Percentiles rank a stretch among this genome's conserved stretches.
phyloP scores from a whole-genome alignment of 148 eudicot genomes.

The Silene conica region DNA sequence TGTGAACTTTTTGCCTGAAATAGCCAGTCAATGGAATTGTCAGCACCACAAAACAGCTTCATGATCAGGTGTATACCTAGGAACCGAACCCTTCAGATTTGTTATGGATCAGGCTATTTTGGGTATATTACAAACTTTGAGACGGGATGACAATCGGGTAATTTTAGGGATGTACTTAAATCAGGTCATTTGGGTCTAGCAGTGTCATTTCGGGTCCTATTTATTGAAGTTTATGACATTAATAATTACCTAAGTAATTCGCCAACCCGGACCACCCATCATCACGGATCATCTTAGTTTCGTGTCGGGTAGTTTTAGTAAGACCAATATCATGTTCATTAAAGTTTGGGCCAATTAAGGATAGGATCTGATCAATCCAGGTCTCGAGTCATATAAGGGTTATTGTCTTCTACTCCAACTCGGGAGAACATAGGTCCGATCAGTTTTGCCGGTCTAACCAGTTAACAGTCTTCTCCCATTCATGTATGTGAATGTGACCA shows the following conservation, averaged over 20 bases:
- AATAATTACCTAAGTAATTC: background rate
- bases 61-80: background rate
- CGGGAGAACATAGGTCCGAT: background rate
- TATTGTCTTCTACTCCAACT: background rate
- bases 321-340: background rate
- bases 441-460: background rate
- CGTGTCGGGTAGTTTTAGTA: background rate
- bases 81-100: too few species aligned
- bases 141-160: too few species aligned
- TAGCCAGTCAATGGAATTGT: too few species aligned
- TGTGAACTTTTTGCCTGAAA: conserved; percentile 60
- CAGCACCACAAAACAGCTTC: conserved; percentile 4
- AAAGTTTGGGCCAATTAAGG: background rate
- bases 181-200: too few species aligned
- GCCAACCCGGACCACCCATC: background rate
- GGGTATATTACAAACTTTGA: too few species aligned
- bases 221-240: too few species aligned
- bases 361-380: background rate
- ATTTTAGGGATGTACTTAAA: too few species aligned
- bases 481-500: too few species aligned
- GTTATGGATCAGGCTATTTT: too few species aligned
- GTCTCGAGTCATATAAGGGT: background rate
- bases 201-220: too few species aligned
- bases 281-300: background rate
- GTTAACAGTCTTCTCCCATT: background rate